Evolutionary conservation across 176 grass and related monocot species (phyloP).

Genomic region (Neostapfia colusana): DNA sequence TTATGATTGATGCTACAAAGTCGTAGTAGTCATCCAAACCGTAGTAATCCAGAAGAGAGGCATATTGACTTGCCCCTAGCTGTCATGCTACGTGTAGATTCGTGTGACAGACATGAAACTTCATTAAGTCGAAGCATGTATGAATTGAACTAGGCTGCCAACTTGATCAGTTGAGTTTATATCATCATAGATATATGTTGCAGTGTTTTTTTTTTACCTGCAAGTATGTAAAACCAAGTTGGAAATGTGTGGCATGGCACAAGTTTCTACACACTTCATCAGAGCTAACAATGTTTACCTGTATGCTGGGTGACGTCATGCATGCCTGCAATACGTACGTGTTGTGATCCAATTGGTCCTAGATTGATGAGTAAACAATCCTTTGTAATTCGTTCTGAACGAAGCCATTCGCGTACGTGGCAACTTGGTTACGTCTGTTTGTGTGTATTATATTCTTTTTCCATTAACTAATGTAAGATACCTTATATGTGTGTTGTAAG

Average conservation of each 20-base stretch:
- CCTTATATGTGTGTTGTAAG: background rate
- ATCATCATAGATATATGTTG: too few species aligned
- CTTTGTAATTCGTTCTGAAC: background rate
- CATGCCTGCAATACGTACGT: background rate
- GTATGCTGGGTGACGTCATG: background rate
- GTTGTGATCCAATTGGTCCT: background rate
- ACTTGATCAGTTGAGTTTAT: conserved; percentile 14
- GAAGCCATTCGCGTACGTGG: background rate
- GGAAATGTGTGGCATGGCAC: background rate
- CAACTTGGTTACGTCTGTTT: background rate
- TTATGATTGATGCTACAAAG: conserved; percentile 43
- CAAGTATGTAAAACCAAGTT: background rate
- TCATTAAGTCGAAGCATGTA: background rate
- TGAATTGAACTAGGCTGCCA: conserved; percentile 34
- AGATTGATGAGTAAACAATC: background rate
- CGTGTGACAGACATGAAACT: conserved; percentile 5
- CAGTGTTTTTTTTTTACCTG: background rate
- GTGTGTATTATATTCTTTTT: background rate
- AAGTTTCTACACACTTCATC: background rate
- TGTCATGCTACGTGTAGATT: conserved; percentile 35
- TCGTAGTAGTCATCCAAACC: conserved; percentile 26
- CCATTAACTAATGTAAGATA: background rate
- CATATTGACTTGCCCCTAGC: conserved; percentile 33
- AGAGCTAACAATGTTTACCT: background rate
- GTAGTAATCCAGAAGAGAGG: conserved; percentile 34